Evolutionary conservation across 2,329 filamentous ascomycete species (phyloP), one percentile per base, ranked within the genome.

Genomic region (Alternaria brassicicola): DNA sequence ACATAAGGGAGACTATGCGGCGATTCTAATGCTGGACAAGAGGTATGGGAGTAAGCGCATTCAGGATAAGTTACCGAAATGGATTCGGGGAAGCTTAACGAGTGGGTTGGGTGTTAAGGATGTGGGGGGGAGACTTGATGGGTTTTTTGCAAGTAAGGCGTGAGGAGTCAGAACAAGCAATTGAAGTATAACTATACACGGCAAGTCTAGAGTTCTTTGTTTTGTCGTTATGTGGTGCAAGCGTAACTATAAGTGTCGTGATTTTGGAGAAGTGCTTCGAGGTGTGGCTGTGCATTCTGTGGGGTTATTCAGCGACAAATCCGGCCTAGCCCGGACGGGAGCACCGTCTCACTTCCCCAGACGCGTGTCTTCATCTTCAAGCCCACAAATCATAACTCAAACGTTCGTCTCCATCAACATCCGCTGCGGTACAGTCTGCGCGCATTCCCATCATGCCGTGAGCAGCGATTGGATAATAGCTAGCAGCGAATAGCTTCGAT

Each of bases 1-100:
- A 45, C 95, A 99, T 74, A 85, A 85, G 54, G 87, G 86, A 23
- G 95, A 99, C 78, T 98, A 96, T 78, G 95, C 95, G 4, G 88
- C 90, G 15, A 97, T 99, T 63, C 79, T 97, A 55, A 84, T 99
- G 72, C 81, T 95, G 31, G 95, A 99, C 77, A 83, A 85, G 63
- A 83, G 95, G 50, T 99, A 95, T 77, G 85, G 83, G n/a, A 86
- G 84, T 26, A 82, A 87, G 47, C 84, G 90, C 52, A 92, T 98
- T 60, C 85, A 86, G 67, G 80, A 78, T 23, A 98, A 97, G 79
- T 78, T 99, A 65, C 95, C 95, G 0, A 88, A 85, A 1, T 99
- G 95, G 95, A 98, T 99, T 70, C 85, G 85, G 65, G 86, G 84
- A 10, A 92, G 90, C 33, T 78, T 96, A 75, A 63, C 61, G 46